phyloP scores from a whole-genome alignment of 352 stramenopile genomes.

The Thraustochytrium striatum region DNA sequence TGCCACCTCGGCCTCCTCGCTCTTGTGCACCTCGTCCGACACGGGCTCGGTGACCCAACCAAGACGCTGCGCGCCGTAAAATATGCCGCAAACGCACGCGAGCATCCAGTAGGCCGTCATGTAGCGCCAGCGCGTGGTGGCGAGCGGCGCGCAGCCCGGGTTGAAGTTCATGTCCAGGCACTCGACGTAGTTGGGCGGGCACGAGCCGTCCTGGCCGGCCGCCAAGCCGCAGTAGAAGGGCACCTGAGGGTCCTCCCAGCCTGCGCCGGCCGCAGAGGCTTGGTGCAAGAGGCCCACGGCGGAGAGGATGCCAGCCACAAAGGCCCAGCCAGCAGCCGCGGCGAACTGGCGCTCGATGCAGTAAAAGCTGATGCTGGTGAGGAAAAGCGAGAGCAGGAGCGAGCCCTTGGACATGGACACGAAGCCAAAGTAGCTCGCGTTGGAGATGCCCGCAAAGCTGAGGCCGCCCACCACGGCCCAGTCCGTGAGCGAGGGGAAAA shows the following conservation, averaged over 20 bases:
- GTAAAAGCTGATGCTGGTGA: background rate
- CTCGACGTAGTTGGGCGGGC: background rate
- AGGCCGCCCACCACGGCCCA: background rate
- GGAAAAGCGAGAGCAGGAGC: conserved; percentile 24
- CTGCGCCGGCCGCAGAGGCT: background rate
- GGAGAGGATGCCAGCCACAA: conserved; percentile 1
- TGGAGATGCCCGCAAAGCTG: background rate
- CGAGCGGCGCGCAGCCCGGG: background rate
- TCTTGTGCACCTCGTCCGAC: background rate
- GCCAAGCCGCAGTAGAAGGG: background rate
- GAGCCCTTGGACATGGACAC: background rate
- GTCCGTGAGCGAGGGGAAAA: conserved; percentile 23
- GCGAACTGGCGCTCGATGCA: conserved; percentile 2
- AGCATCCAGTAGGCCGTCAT: background rate
- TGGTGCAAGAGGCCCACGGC: conserved; percentile 35
- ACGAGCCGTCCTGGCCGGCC: background rate
- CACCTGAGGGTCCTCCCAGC: background rate
- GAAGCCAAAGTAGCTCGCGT: background rate
- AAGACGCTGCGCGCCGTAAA: background rate
- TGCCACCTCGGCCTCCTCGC: no score
- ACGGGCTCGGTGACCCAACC: background rate
- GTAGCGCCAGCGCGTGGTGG: background rate
- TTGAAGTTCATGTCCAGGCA: background rate
- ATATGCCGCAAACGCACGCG: background rate
- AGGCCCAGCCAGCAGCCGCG: background rate